These are phyloP conservation scores for Penicillium capsulatum DNA, from an alignment of 2,329 filamentous ascomycete genomes.

Conservation along the genomic window DNA sequence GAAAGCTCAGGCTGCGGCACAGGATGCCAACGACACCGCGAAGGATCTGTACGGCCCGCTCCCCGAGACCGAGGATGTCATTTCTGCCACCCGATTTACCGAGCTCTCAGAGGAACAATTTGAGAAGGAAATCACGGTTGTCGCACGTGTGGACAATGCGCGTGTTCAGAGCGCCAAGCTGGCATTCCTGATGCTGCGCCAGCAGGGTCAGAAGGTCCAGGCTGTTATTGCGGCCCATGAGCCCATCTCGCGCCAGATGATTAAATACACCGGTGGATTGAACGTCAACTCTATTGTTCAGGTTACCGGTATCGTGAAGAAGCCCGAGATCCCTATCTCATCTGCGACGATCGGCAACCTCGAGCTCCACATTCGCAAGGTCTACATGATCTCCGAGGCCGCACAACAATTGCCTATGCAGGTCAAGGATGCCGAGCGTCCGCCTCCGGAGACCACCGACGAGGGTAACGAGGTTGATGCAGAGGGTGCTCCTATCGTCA, in stretches of 20 bases:
- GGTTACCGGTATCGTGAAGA: conserved; percentile 75
- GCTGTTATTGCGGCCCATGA: conserved; percentile 65
- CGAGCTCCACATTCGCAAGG: conserved; percentile 84
- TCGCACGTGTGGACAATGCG: conserved; percentile 81
- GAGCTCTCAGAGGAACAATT: conserved; percentile 56
- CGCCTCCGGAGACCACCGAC: conserved; percentile 43
- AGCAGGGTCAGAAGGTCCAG: conserved; percentile 76
- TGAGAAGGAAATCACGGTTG: conserved; percentile 68
- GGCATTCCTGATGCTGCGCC: conserved; percentile 79
- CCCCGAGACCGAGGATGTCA: conserved; percentile 55
- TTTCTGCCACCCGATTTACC: conserved; percentile 58
- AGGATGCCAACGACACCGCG: conserved; percentile 55
- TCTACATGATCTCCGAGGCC: conserved; percentile 69
- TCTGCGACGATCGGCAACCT: conserved; percentile 73
- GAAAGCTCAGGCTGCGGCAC: conserved; percentile 63
- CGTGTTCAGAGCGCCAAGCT: conserved; percentile 87
- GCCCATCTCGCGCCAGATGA: conserved; percentile 77
- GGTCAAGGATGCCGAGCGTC: conserved; percentile 51
- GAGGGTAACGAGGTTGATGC: conserved; percentile 49
- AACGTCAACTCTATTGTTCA: conserved; percentile 76
- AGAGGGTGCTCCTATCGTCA: conserved; percentile 63
- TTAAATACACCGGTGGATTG: conserved; percentile 78
- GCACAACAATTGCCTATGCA: conserved; percentile 59
- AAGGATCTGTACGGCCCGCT: conserved; percentile 77
- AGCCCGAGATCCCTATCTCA: conserved; percentile 81